These are phyloP conservation scores for Pelargonium australe DNA, from an alignment of 441 rosid genomes.

Conservation along the genomic window DNA sequence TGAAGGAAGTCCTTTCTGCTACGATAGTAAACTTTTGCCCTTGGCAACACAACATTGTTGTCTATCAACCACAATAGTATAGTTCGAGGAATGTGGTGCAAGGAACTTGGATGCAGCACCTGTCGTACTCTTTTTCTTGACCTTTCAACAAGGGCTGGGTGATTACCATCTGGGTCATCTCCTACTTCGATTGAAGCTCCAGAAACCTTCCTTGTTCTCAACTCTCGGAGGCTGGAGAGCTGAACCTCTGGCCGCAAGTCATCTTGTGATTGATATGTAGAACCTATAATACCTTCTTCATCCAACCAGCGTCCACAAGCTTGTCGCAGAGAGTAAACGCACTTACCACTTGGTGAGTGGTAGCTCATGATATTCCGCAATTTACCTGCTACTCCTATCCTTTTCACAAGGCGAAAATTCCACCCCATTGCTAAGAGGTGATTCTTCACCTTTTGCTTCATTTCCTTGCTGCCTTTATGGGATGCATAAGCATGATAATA, in stretches of 20 bases:
- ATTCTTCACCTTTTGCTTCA: conserved; percentile 35
- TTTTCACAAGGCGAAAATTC: conserved; percentile 19
- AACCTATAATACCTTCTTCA: conserved; percentile 12
- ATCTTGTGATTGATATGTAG: conserved; percentile 16
- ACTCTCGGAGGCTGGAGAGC: conserved; percentile 15
- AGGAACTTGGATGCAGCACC: conserved; percentile 26
- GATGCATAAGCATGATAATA: conserved; percentile 27
- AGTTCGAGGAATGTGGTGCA: conserved; percentile 41
- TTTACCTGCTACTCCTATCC: conserved; percentile 1
- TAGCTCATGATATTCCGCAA: conserved; percentile 21
- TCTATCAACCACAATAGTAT: conserved; percentile 74
- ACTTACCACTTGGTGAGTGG: conserved; percentile 37
- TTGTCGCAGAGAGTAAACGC: conserved; percentile 32
- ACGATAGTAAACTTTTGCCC: conserved; percentile 44
- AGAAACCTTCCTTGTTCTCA: conserved; percentile 24
- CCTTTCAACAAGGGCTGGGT: conserved; percentile 22
- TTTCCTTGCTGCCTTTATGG: conserved; percentile 9
- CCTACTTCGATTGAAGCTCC: conserved; percentile 11
- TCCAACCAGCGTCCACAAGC: conserved; percentile 36
- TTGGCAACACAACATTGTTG: conserved; percentile 47
- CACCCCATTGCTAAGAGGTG: conserved; percentile 56
- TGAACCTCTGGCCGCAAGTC: conserved; percentile 11
- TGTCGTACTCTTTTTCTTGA: conserved; percentile 50
- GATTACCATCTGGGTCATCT: conserved; percentile 15
- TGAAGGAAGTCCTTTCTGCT: conserved; percentile 26